phyloP scores from a whole-genome alignment of 805 yeast genomes.

The Teunomyces pallodes region DNA sequence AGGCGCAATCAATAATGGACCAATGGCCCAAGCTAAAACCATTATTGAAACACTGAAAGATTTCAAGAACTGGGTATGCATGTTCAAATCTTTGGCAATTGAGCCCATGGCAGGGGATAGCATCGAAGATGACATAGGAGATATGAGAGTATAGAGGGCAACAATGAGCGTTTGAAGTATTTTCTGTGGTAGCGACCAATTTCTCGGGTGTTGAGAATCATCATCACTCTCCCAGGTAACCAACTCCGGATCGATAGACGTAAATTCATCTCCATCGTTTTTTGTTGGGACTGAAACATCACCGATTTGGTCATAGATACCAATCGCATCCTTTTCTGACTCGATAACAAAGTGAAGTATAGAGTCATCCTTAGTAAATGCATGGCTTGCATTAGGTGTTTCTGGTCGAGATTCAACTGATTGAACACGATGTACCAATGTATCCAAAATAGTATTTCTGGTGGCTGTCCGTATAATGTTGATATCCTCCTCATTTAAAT shows the following conservation, averaged over 20 bases:
- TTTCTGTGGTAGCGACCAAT: conserved; percentile 28
- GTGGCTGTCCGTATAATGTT: conserved; percentile 26
- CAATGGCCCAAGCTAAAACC: conserved; percentile 40
- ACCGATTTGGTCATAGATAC: conserved; percentile 15
- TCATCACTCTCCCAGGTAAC: conserved; percentile 32
- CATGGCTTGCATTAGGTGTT: background rate
- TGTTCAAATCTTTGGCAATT: conserved; percentile 28
- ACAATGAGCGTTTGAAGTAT: conserved; percentile 24
- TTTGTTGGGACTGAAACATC: conserved; percentile 24
- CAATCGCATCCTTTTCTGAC: conserved; percentile 10
- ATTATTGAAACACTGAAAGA: conserved; percentile 37
- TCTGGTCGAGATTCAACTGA: conserved; percentile 1
- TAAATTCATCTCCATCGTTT: conserved; percentile 32
- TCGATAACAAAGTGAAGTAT: background rate
- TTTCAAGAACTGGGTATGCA: conserved; percentile 20
- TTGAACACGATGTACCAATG: conserved; percentile 3
- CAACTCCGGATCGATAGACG: conserved; percentile 35
- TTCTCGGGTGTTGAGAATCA: conserved; percentile 35
- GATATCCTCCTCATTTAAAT: conserved; percentile 23
- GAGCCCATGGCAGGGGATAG: conserved; percentile 34
- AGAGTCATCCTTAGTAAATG: background rate
- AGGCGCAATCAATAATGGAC: conserved; percentile 40
- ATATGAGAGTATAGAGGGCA: conserved; percentile 34
- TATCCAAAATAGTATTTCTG: conserved; percentile 24
- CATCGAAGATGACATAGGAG: conserved; percentile 43